Evolutionary conservation across 2,329 filamentous ascomycete species (phyloP).

Genomic region (Endoconidiophora polonica): DNA sequence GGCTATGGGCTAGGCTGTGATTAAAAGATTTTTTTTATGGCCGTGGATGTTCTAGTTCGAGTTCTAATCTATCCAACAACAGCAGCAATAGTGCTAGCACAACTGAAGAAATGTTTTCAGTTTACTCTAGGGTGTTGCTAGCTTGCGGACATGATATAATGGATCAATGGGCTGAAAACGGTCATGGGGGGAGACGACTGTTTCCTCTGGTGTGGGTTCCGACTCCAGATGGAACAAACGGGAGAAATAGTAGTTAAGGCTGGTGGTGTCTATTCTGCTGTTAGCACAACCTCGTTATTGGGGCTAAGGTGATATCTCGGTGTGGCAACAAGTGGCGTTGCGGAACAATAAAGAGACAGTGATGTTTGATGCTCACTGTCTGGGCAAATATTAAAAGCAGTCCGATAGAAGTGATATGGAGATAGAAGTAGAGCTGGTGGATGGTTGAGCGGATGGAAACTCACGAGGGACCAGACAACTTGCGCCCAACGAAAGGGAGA

Average conservation of each 20-base stretch:
- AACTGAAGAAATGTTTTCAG: background rate
- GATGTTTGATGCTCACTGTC: background rate
- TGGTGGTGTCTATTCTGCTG: too few relatives aligned
- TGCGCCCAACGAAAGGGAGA: background rate
- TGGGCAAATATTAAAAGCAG: background rate
- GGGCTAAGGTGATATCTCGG: constrained; percentile 1
- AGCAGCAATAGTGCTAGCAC: too few relatives aligned
- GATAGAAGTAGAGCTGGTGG: background rate
- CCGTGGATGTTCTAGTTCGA: background rate
- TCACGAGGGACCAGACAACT: background rate
- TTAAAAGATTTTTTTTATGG: background rate
- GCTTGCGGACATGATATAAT: background rate
- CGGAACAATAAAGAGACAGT: background rate
- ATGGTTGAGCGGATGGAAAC: background rate
- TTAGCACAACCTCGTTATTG: too few relatives aligned
- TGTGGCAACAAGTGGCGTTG: background rate
- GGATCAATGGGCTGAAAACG: background rate
- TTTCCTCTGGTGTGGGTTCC: too few relatives aligned
- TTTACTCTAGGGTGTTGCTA: background rate
- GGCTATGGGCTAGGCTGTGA: background rate
- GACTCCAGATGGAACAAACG: too few relatives aligned
- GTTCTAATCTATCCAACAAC: background rate
- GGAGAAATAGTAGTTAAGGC: too few relatives aligned
- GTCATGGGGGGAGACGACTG: background rate
- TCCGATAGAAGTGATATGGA: background rate